Conservation (phyloP, 345 rosid species). For the Diplotaxis tenuifolia region DNA sequence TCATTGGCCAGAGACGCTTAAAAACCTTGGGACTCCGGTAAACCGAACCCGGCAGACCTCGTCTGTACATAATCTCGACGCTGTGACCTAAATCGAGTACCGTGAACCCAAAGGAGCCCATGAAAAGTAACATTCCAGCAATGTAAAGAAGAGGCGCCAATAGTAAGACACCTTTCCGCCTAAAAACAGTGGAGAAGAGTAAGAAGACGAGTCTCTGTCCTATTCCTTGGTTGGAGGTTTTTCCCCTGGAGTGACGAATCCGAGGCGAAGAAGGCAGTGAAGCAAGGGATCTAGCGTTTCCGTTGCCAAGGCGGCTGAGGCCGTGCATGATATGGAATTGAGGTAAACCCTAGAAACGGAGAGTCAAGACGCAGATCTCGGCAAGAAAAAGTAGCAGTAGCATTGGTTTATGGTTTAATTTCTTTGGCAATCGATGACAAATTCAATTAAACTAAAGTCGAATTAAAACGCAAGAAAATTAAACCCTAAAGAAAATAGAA, state of each 20-base stretch:
- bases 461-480: not conserved
- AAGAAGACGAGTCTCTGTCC: slow-evolving; percentile 54
- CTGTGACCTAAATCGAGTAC: slow-evolving; percentile 59
- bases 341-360: slow-evolving; percentile 30
- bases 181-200: slow-evolving; percentile 63
- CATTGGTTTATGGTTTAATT: not conserved
- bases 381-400: not conserved
- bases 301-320: slow-evolving; percentile 78
- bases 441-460: too few species aligned
- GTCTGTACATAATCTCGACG: slow-evolving; percentile 53
- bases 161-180: slow-evolving; percentile 67
- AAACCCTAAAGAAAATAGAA: not conserved
- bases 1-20: slow-evolving; percentile 72
- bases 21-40: slow-evolving; percentile 90
- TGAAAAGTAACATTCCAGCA: slow-evolving; percentile 75
- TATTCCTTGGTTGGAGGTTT: slow-evolving; percentile 43
- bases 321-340: slow-evolving; percentile 54
- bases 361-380: not conserved
- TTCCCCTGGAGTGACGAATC: slow-evolving; percentile 56
- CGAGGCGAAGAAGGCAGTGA: slow-evolving; percentile 93
- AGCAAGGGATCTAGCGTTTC: slow-evolving; percentile 50
- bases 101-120: slow-evolving; percentile 83
- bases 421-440: not conserved
- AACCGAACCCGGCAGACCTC: slow-evolving; percentile 68
- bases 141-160: slow-evolving; percentile 87